Evolutionary conservation across 2,329 filamentous ascomycete species (phyloP).

Genomic region (Daldinia sp.): DNA sequence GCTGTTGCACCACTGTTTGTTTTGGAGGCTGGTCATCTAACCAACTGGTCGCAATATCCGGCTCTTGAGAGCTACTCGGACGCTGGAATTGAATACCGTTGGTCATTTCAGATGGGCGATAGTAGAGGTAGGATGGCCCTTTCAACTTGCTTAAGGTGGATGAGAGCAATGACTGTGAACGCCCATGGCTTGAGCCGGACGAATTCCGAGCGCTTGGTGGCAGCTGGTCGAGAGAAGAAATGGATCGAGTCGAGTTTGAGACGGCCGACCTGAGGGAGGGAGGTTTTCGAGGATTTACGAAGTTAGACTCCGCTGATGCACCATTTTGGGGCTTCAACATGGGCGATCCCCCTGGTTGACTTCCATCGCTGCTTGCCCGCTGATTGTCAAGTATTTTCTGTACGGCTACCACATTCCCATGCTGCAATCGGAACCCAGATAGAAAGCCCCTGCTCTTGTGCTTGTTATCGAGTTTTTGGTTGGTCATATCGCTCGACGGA

Average conservation of each 20-base stretch:
- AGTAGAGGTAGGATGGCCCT: constrained; percentile 52
- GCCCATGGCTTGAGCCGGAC: constrained; percentile 45
- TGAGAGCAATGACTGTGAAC: constrained; percentile 51
- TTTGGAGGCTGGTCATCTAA: constrained; percentile 23
- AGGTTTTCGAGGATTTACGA: constrained; percentile 45
- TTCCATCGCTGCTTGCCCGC: constrained; percentile 38
- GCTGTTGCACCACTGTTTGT: constrained; percentile 16
- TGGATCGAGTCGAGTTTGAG: constrained; percentile 49
- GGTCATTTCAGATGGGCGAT: constrained; percentile 40
- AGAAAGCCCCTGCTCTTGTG: constrained; percentile 50
- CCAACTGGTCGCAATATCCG: constrained; percentile 18
- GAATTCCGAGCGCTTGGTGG: constrained; percentile 42
- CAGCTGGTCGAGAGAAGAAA: constrained; percentile 49
- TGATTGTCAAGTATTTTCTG: constrained; percentile 46
- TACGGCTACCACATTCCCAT: constrained; percentile 46
- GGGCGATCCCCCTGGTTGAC: constrained; percentile 28
- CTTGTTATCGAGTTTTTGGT: constrained; percentile 42
- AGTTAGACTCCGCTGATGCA: constrained; percentile 36
- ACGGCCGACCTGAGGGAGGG: constrained; percentile 47
- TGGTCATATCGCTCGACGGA: constrained; percentile 41
- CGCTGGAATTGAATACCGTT: constrained; percentile 33
- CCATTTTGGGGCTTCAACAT: constrained; percentile 35
- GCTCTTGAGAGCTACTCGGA: constrained; percentile 38
- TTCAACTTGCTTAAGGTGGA: constrained; percentile 50
- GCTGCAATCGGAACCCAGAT: constrained; percentile 47